Evolutionary conservation across 1,284 basidiomycete genomes (phyloP).

Genomic region (Microbotryomycetes sp.): DNA sequence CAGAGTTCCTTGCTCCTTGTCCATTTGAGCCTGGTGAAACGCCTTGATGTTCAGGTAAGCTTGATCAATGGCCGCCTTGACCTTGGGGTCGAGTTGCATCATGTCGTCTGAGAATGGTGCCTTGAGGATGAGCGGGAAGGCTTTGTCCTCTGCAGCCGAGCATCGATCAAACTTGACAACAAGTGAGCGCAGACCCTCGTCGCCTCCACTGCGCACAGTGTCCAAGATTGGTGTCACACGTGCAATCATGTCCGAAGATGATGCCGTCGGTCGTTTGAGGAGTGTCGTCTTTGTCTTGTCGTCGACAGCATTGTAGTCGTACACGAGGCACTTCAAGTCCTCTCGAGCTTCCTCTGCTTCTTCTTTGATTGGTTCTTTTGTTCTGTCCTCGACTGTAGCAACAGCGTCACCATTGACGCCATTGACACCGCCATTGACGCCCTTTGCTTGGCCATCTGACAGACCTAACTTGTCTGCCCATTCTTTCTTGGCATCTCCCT

Average conservation of each 20-base stretch:
- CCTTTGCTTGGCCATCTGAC: slow-evolving; percentile 32
- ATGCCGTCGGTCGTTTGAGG: slow-evolving; percentile 83
- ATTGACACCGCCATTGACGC: slow-evolving; percentile 31
- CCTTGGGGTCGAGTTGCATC: slow-evolving; percentile 54
- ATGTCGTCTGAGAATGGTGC: slow-evolving; percentile 44
- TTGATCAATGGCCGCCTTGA: slow-evolving; percentile 77
- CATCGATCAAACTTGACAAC: slow-evolving; percentile 86
- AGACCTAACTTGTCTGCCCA: slow-evolving; percentile 51
- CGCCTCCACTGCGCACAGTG: slow-evolving; percentile 74
- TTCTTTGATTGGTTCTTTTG: slow-evolving; percentile 34
- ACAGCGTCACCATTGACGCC: not conserved
- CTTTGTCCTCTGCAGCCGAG: slow-evolving; percentile 61
- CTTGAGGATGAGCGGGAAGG: slow-evolving; percentile 45
- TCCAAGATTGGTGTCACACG: slow-evolving; percentile 94
- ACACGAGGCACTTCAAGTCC: slow-evolving; percentile 22
- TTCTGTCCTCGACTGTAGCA: not conserved
- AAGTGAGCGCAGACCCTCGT: slow-evolving; percentile 77
- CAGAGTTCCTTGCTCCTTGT: slow-evolving; percentile 55
- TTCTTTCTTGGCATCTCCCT: slow-evolving; percentile 89
- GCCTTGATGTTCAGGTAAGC: slow-evolving; percentile 87
- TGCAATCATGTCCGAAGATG: slow-evolving; percentile 86
- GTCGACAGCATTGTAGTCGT: slow-evolving; percentile 54
- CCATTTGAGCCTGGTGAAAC: slow-evolving; percentile 81
- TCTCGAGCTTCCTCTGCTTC: slow-evolving; percentile 40
- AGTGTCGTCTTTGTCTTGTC: slow-evolving; percentile 59